These are phyloP conservation scores for Malassezia nana DNA, from an alignment of 1,284 basidiomycete species.

Conservation along the genomic window DNA sequence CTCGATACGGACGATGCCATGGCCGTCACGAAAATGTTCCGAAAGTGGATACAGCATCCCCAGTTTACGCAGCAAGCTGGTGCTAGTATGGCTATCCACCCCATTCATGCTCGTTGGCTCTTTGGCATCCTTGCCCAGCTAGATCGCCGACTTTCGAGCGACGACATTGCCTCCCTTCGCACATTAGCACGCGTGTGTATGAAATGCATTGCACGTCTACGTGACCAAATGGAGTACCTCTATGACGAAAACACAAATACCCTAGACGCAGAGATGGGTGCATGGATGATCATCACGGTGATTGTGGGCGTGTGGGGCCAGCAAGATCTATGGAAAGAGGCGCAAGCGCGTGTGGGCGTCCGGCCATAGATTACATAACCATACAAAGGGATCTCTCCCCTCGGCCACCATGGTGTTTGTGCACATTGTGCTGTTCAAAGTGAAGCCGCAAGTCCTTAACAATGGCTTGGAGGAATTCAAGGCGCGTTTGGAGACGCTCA, in stretches of 20 bases:
- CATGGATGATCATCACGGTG: slow-evolving; percentile 71
- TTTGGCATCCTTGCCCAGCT: slow-evolving; percentile 67
- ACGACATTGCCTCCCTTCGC: slow-evolving; percentile 68
- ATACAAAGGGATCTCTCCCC: neutral
- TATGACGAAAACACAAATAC: neutral
- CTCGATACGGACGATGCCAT: slow-evolving; percentile 7
- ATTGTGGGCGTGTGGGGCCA: slow-evolving; percentile 74
- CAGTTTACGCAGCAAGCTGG: neutral
- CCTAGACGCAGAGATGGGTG: slow-evolving; percentile 54
- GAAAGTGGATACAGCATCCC: slow-evolving; percentile 16
- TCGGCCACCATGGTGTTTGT: slow-evolving; percentile 24
- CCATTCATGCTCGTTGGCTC: slow-evolving; percentile 69
- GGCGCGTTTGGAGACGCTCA: slow-evolving; percentile 29
- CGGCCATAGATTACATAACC: neutral
- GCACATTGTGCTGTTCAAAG: slow-evolving; percentile 39
- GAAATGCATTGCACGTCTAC: slow-evolving; percentile 49
- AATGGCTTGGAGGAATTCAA: slow-evolving; percentile 40
- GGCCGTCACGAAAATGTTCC: neutral
- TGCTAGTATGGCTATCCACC: slow-evolving; percentile 52
- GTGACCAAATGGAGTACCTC: neutral
- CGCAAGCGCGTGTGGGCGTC: slow-evolving; percentile 29
- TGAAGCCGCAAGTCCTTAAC: slow-evolving; percentile 31
- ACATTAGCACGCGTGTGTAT: slow-evolving; percentile 66
- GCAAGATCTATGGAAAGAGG: slow-evolving; percentile 71
- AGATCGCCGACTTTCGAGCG: slow-evolving; percentile 62